Percentiles rank a stretch among this genome's conserved stretches.
Conservation (phyloP, 2,329 filamentous ascomycete species). For the Trichoderma simmonsii region DNA sequence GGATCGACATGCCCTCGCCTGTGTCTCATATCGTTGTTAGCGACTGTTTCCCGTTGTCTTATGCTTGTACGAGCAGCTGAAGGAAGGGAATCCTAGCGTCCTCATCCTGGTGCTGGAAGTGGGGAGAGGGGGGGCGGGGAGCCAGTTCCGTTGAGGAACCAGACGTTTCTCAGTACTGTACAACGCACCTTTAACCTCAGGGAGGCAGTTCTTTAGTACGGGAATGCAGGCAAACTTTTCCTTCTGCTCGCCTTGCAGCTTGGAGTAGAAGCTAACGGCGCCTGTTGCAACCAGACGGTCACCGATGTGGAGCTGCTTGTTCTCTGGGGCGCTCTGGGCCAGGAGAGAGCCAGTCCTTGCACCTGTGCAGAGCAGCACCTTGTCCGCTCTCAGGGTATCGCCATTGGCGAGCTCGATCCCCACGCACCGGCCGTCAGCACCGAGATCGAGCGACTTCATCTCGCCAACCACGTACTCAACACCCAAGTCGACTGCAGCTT, state of each 20-base stretch:
- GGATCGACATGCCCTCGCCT: conserved; percentile 45
- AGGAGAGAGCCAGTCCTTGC: conserved; percentile 55
- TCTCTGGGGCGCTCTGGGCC: conserved; percentile 48
- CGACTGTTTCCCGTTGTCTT: not conserved
- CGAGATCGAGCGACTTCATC: conserved; percentile 46
- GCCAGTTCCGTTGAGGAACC: not conserved
- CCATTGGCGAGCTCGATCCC: conserved; percentile 52
- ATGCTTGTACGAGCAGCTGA: not conserved
- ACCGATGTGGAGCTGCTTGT: conserved; percentile 50
- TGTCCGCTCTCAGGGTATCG: conserved; percentile 46
- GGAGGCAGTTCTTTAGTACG: conserved; percentile 48
- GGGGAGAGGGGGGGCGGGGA: not conserved
- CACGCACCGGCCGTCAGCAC: conserved; percentile 41
- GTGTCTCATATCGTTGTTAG: conserved; percentile 16
- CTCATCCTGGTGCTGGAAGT: not conserved
- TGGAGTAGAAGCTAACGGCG: conserved; percentile 42
- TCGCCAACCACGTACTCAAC: conserved; percentile 55
- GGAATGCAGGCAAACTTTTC: conserved; percentile 49
- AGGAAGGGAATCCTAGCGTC: not conserved
- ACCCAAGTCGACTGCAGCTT: conserved; percentile 49
- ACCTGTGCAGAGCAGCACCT: conserved; percentile 53
- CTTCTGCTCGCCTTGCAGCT: conserved; percentile 42
- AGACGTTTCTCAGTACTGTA: not conserved
- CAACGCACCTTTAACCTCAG: conserved; percentile 40
- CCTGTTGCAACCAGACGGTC: conserved; percentile 56